Base-by-base conservation (phyloP, 2,329 filamentous ascomycete species). In the Colletotrichum higginsianum region DNA sequence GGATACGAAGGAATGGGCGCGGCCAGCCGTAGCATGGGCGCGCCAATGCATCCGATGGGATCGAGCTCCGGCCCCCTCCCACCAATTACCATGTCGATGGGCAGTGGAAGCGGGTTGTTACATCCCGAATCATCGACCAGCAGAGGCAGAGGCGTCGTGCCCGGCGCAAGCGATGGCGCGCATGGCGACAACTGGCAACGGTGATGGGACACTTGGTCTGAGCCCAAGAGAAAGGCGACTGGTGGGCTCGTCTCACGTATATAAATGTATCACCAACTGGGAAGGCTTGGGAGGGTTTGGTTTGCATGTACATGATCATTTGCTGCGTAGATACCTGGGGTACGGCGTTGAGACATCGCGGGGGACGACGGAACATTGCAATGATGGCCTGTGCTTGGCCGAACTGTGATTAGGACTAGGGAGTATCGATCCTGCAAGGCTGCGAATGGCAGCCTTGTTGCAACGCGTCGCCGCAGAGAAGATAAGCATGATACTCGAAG, bases 1-100 rank as follows among this genome's bases (percentile, higher is more conserved):
- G 74, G 75, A 23, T 78, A 79, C 69, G 78, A 78, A 47, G 71
- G 67, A 61, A 71, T 66, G 49, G 61, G 67, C 2, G 6, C 60
- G 3, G 44, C 53, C 44, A 67, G 47, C 40, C 72, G 68, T 18
- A 63, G 44, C 23, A 74, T 77, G 71, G 74, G 71, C 53, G 61
- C 64, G 18, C 40, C 65, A 11, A 64, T 55, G 30, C 65, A 71
- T 55, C 46, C 64, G 40, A 60, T 64, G 30, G 65, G 65, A 11
- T 13, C 56, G n/a, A 30, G 30, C 5, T 66, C 61, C n/a, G 58
- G 65, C 18, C 61, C 58, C 50, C 68, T 71, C 12, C 68, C 68
- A 7, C 58, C 68, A 13, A 71, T 71, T 5, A 58, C 58, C 26
- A 58, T 63, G 68, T 55, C 68, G 9, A 35, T 71, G 46, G 35